phyloP scores from a whole-genome alignment of 83 land plant genomes.

The Picea engelmannii region DNA sequence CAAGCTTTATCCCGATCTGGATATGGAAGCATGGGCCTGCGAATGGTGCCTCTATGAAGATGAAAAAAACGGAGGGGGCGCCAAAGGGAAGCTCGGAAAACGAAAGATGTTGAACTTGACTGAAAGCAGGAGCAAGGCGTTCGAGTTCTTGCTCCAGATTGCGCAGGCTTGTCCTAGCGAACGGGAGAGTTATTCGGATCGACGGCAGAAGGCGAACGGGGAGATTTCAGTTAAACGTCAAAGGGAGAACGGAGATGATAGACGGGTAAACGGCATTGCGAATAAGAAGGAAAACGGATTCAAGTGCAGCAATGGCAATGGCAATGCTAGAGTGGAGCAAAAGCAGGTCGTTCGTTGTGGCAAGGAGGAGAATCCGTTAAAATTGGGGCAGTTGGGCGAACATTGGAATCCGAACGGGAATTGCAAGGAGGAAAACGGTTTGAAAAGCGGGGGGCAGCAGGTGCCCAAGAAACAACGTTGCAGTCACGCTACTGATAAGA shows the following conservation, averaged over 20 bases:
- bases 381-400: slow-evolving; percentile 3
- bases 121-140: slow-evolving; percentile 14
- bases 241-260: neutral
- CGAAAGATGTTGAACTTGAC: neutral
- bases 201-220: too few species aligned
- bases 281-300: slow-evolving; percentile 2
- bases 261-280: neutral
- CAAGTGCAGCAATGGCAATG: neutral
- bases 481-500: neutral
- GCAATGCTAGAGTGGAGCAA: neutral
- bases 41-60: slow-evolving; percentile 29
- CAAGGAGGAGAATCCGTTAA: neutral
- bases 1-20: slow-evolving; percentile 20
- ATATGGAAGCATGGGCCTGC: slow-evolving; percentile 23
- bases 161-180: slow-evolving; percentile 4
- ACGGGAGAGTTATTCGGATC: too few species aligned
- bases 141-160: slow-evolving; percentile 20
- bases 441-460: slow-evolving; percentile 1
- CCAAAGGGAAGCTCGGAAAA: slow-evolving; percentile 1
- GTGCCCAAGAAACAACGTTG: neutral
- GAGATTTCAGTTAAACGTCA: too few species aligned
- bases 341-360: neutral
- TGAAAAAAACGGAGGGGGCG: slow-evolving; percentile 1
- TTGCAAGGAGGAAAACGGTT: neutral
- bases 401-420: neutral